These are phyloP conservation scores for Albizia julibrissin DNA, from an alignment of 306 rosid genomes.

Conservation along the genomic window DNA sequence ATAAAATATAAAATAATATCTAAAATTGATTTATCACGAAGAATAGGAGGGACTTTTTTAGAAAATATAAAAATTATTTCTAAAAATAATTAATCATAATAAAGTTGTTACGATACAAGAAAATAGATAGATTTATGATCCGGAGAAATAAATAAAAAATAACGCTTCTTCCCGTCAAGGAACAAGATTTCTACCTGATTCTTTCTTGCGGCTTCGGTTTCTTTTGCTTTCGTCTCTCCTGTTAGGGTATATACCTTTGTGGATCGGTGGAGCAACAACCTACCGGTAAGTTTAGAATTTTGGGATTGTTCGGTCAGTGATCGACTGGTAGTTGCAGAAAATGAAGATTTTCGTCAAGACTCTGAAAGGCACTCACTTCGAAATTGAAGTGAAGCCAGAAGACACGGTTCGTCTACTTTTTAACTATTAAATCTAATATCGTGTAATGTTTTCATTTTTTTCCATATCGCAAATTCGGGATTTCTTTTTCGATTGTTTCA, in stretches of 20 bases:
- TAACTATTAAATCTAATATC: background rate
- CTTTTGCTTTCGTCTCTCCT: constrained; percentile 13
- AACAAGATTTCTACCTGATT: constrained; percentile 18
- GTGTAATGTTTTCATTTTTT: background rate
- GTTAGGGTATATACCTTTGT: constrained; percentile 38
- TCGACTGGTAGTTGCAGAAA: constrained; percentile 36
- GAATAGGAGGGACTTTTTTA: too few species aligned
- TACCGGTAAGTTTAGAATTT: constrained; percentile 25
- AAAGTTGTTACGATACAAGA: too few species aligned
- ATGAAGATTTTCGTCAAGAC: constrained; percentile 87
- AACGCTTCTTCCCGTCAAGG: background rate
- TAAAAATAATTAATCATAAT: too few species aligned
- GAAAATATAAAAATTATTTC: too few species aligned
- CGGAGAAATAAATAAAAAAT: background rate
- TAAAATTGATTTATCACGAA: too few species aligned
- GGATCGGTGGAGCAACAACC: constrained; percentile 33
- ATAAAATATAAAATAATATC: too few species aligned
- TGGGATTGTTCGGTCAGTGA: constrained; percentile 29
- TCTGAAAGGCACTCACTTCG: constrained; percentile 82
- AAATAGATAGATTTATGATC: too few species aligned
- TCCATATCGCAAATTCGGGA: background rate
- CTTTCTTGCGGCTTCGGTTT: constrained; percentile 43
- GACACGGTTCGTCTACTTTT: constrained; percentile 50
- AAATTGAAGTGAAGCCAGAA: constrained; percentile 63
- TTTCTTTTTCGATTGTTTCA: background rate